Conservation (phyloP, 805 yeast genomes). For the Wickerhamiella sergipiensis region DNA sequence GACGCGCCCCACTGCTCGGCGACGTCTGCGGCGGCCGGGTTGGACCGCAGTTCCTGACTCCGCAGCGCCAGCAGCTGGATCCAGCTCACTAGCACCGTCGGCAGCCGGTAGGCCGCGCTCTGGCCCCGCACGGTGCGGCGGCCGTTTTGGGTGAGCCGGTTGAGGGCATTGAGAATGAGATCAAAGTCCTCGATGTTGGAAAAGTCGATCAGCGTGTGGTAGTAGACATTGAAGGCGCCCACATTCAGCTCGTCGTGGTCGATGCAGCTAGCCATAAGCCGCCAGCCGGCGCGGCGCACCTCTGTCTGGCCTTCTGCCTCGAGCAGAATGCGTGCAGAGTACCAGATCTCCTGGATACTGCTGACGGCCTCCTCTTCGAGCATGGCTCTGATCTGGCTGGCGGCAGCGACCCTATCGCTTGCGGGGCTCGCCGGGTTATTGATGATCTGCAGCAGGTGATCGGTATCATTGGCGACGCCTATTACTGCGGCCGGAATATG, state of each 20-base stretch:
- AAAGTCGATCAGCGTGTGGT: conserved; percentile 42
- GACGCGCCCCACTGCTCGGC: conserved; percentile 20
- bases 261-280: conserved; percentile 44
- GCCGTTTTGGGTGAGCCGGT: conserved; percentile 38
- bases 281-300: conserved; percentile 36
- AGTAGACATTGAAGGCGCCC: conserved; percentile 41
- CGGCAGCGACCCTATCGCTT: conserved; percentile 32
- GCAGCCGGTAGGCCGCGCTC: conserved; percentile 28
- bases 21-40: conserved; percentile 15
- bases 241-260: conserved; percentile 35
- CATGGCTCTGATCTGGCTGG: conserved; percentile 35
- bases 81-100: conserved; percentile 29
- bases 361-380: conserved; percentile 40
- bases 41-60: conserved; percentile 21
- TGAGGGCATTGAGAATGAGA: conserved; percentile 35
- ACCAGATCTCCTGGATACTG: conserved; percentile 66
- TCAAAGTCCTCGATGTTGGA: conserved; percentile 39
- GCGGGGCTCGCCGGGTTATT: conserved; percentile 13
- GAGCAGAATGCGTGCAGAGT: conserved; percentile 44
- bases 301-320: conserved; percentile 24
- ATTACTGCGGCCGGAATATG: conserved; percentile 19
- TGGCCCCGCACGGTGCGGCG: conserved; percentile 16
- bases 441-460: conserved; percentile 20
- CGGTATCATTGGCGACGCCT: conserved; percentile 22
- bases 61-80: conserved; percentile 22